Evolutionary conservation across 208 protist genomes (phyloP).

Genomic region (Crithidia bombi): DNA sequence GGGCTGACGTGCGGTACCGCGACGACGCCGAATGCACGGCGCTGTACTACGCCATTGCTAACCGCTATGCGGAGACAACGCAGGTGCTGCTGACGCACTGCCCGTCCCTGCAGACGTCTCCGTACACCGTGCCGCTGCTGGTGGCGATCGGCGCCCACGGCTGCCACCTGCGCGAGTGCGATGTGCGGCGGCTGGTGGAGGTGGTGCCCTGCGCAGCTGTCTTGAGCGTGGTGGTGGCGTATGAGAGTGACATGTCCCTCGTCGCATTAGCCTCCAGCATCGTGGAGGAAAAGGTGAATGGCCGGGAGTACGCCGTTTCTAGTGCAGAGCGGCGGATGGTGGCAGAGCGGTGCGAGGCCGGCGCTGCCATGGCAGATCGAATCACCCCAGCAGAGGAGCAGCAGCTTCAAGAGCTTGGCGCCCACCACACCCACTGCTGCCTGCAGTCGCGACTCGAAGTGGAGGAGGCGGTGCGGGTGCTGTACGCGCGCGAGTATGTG

Average conservation of each 20-base stretch:
- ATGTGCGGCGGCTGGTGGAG: conserved; percentile 70
- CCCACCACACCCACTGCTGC: conserved; percentile 59
- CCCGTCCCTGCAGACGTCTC: conserved; percentile 58
- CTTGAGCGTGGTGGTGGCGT: conserved; percentile 54
- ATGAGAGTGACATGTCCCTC: conserved; percentile 44
- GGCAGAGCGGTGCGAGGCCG: conserved; percentile 30
- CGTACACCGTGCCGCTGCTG: conserved; percentile 66
- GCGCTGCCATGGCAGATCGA: conserved; percentile 39
- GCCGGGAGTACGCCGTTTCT: conserved; percentile 32
- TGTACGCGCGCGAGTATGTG: conserved; percentile 74
- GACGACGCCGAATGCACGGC: conserved; percentile 85
- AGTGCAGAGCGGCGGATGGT: conserved; percentile 28
- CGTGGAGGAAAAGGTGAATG: conserved; percentile 68
- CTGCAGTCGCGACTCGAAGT: conserved; percentile 47
- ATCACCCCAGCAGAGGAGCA: conserved; percentile 59
- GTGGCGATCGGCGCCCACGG: conserved; percentile 79
- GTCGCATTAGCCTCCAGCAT: conserved; percentile 64
- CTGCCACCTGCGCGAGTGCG: conserved; percentile 65
- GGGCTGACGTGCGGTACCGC: conserved; percentile 68
- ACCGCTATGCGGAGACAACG: conserved; percentile 74
- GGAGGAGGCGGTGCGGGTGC: conserved; percentile 39
- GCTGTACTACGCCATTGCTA: conserved; percentile 91
- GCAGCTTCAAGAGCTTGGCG: conserved; percentile 32
- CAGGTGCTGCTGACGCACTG: conserved; percentile 60
- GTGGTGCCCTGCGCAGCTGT: conserved; percentile 61